Percentiles rank a stretch among this genome's conserved stretches.
Conservation (phyloP, 768 basidiomycete species). For the Lactarius akahatsu region DNA sequence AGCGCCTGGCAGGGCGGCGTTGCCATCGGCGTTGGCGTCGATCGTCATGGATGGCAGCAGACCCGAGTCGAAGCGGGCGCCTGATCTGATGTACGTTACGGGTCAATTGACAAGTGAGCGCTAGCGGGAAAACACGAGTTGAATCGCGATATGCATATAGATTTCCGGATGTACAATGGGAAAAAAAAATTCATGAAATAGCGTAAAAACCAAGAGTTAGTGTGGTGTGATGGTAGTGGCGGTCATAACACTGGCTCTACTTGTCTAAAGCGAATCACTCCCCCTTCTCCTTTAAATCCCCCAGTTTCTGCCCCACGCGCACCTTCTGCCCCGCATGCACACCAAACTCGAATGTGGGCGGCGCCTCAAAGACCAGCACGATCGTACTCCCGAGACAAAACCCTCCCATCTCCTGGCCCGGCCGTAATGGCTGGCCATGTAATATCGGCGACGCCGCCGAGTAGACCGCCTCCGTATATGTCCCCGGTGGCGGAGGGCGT, state of each 20-base stretch:
- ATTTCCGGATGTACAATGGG: background rate
- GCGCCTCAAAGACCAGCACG: conserved; percentile 96
- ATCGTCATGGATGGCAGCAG: background rate
- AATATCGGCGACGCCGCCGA: conserved; percentile 78
- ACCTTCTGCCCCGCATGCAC: conserved; percentile 81
- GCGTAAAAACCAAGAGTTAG: background rate
- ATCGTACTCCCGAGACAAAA: conserved; percentile 95
- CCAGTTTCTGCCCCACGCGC: conserved; percentile 80
- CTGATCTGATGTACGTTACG: background rate
- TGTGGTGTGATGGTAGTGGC: background rate
- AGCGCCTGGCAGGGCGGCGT: background rate
- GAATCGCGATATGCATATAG: conserved; percentile 1
- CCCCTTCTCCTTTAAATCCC: conserved; percentile 48
- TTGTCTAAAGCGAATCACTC: conserved; percentile 9
- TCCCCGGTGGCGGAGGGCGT: conserved; percentile 70
- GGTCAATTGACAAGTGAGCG: background rate
- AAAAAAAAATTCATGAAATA: background rate
- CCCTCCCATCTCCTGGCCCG: conserved; percentile 96
- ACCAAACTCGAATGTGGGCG: conserved; percentile 73
- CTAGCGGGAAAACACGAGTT: background rate
- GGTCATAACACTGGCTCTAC: background rate
- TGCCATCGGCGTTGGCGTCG: background rate
- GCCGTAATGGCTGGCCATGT: conserved; percentile 80
- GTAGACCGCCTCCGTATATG: conserved; percentile 92
- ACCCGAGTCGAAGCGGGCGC: background rate